A percentile compares a stretch with the other conserved stretches of the same genome.
phyloP scores from a whole-genome alignment of 2,329 filamentous ascomycete species.

The Monilinia fructigena region DNA sequence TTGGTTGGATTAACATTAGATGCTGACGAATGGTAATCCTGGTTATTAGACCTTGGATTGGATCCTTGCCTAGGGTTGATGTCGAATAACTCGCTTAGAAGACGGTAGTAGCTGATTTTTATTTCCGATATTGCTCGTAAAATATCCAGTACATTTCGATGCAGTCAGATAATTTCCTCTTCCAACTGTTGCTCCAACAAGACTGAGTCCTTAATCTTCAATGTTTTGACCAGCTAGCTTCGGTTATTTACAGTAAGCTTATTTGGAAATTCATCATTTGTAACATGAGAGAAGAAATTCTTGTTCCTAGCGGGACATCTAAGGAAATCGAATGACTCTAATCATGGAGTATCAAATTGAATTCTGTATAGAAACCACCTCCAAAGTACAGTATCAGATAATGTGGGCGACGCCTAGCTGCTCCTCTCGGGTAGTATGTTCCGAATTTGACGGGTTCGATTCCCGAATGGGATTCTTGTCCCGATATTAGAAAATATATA shows the following conservation, averaged over 20 bases:
- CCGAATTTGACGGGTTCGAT: slow-evolving; percentile 15
- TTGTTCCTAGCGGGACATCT: slow-evolving; percentile 10
- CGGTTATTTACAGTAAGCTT: background rate
- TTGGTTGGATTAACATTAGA: background rate
- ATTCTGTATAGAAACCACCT: background rate
- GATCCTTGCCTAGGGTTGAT: background rate
- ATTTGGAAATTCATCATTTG: slow-evolving; percentile 14
- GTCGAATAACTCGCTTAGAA: slow-evolving; percentile 12
- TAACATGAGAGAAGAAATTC: slow-evolving; percentile 11
- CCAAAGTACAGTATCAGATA: slow-evolving; percentile 14
- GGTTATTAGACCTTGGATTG: background rate
- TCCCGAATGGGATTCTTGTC: slow-evolving; percentile 12
- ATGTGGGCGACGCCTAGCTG: slow-evolving; percentile 10
- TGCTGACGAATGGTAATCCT: slow-evolving; percentile 12
- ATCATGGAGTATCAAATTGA: background rate
- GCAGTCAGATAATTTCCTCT: background rate
- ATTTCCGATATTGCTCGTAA: slow-evolving; percentile 13
- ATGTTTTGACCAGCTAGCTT: slow-evolving; percentile 5
- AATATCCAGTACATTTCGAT: slow-evolving; percentile 1
- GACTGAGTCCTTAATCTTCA: background rate
- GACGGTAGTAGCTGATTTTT: background rate
- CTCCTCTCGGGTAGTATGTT: slow-evolving; percentile 18
- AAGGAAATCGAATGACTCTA: background rate
- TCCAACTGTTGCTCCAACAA: background rate
- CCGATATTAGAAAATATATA: slow-evolving; percentile 7